Evolutionary conservation across 305 asterid genomes (phyloP).

Genomic region (Solanum hybrid): DNA sequence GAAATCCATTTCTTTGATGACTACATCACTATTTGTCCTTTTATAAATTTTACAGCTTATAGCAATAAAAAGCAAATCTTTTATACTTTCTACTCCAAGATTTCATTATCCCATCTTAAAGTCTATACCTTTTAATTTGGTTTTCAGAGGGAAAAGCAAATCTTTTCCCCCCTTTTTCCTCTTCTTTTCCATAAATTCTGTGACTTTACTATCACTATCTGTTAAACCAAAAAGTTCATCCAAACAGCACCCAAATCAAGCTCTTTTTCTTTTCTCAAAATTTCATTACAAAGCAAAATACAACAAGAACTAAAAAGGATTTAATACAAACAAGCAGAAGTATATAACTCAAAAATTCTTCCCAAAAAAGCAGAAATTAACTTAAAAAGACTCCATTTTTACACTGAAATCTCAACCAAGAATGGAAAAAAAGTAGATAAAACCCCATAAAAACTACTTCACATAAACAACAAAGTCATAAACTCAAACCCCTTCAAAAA

Average conservation of each 20-base stretch:
- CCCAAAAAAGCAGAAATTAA: neutral
- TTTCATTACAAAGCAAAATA: neutral
- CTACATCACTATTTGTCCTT: neutral
- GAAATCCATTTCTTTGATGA: neutral
- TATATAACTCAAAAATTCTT: neutral
- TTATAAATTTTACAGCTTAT: neutral
- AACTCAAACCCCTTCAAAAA: neutral
- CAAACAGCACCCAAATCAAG: neutral
- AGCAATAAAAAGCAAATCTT: neutral
- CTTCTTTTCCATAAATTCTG: neutral
- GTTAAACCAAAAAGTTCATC: neutral
- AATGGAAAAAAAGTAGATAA: neutral
- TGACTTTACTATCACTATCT: neutral
- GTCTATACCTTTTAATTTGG: neutral
- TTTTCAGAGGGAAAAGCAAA: neutral
- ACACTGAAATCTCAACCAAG: neutral
- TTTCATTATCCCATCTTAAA: neutral
- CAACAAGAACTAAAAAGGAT: neutral
- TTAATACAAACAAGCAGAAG: neutral
- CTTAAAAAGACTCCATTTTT: neutral
- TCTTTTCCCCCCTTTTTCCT: neutral
- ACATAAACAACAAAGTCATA: neutral
- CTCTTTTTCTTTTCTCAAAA: neutral
- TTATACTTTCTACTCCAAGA: conserved; percentile 3
- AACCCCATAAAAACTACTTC: neutral